Percentiles rank a stretch among this genome's conserved stretches.
phyloP scores from a whole-genome alignment of 139 green algal genomes.

The Mesostigma viride region DNA sequence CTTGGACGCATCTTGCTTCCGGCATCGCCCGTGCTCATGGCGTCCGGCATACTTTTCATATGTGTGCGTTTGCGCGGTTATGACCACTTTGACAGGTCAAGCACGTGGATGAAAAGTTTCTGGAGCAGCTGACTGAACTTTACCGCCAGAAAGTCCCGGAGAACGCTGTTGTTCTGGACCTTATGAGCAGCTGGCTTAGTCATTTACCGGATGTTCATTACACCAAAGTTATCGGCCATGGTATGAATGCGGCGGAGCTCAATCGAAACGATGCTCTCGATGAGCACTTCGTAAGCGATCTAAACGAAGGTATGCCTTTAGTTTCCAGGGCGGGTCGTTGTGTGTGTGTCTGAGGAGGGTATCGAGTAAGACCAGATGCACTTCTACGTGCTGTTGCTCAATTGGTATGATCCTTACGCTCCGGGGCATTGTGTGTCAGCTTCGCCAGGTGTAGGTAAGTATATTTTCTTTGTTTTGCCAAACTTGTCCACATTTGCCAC shows the following conservation, averaged over 20 bases:
- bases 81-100: conserved; percentile 8
- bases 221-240: conserved; percentile 60
- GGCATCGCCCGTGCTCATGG: background rate
- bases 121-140: conserved; percentile 63
- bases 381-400: too few species aligned
- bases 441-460: background rate
- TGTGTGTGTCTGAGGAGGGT: too few species aligned
- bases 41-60: background rate
- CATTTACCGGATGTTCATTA: conserved; percentile 69
- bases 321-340: background rate
- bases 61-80: background rate
- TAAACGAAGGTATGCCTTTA: conserved; percentile 18
- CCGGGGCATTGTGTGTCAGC: too few species aligned
- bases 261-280: conserved; percentile 53
- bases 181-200: conserved; percentile 52
- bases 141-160: conserved; percentile 57
- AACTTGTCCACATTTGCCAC: too few species aligned
- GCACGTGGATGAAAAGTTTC: conserved; percentile 61
- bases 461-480: background rate
- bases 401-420: too few species aligned
- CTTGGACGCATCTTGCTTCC: background rate
- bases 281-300: conserved; percentile 54
- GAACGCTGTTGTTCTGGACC: conserved; percentile 31
- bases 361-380: too few species aligned
- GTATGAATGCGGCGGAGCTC: conserved; percentile 78